Conservation (phyloP, 805 yeast species). For the Zygosaccharomyces pseudorouxii region DNA sequence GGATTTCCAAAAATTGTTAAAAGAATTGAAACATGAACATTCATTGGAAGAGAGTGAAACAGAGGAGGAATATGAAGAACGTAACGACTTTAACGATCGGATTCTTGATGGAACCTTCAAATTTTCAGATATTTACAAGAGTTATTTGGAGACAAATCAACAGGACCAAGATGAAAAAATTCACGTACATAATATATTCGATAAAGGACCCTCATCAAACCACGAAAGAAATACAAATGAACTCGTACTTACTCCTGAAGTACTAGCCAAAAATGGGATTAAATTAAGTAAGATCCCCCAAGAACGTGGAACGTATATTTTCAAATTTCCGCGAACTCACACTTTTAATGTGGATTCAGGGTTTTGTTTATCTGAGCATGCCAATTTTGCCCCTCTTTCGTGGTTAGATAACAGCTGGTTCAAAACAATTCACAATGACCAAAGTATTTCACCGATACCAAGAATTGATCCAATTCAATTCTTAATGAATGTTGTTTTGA, state of each 20-base stretch:
- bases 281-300: slow-evolving; percentile 47
- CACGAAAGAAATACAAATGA: slow-evolving; percentile 21
- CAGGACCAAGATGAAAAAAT: background rate
- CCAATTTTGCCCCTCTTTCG: slow-evolving; percentile 49
- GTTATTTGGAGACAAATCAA: background rate
- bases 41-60: too few relatives aligned
- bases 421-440: slow-evolving; percentile 45
- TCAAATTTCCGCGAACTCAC: slow-evolving; percentile 54
- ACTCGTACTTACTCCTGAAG: slow-evolving; percentile 41
- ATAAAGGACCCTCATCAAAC: background rate
- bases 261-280: slow-evolving; percentile 47
- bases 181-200: background rate
- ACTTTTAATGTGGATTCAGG: slow-evolving; percentile 52
- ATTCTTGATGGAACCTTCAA: background rate
- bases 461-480: slow-evolving; percentile 48
- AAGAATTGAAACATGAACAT: background rate
- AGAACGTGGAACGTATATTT: slow-evolving; percentile 55
- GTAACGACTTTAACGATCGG: background rate
- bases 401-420: slow-evolving; percentile 53
- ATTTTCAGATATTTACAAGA: slow-evolving; percentile 4
- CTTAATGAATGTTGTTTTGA: slow-evolving; percentile 42
- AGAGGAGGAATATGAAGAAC: background rate
- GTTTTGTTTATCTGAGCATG: slow-evolving; percentile 50
- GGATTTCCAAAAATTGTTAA: slow-evolving; percentile 45
- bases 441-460: slow-evolving; percentile 46